These are phyloP conservation scores for Pezicula carpinea DNA, from an alignment of 2,329 filamentous ascomycete species.

Conservation along the genomic window DNA sequence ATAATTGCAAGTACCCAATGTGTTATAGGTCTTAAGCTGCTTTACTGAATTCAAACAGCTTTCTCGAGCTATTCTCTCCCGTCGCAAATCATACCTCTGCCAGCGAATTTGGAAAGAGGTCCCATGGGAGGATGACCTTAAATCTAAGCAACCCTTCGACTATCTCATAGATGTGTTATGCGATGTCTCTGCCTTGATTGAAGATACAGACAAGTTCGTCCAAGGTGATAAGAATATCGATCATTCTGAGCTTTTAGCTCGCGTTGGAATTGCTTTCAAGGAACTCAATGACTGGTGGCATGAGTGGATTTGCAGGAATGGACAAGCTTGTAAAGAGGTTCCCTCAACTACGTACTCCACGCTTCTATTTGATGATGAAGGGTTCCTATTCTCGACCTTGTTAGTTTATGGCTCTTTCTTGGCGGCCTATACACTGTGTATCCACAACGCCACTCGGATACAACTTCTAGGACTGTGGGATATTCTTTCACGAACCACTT, in stretches of 20 bases:
- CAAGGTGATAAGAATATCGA: neutral
- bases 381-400: slow-evolving; percentile 2
- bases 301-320: slow-evolving; percentile 1
- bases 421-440: slow-evolving; percentile 4
- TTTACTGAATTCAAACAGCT: slow-evolving; percentile 3
- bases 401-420: slow-evolving; percentile 4
- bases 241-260: slow-evolving; percentile 3
- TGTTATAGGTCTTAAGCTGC: neutral
- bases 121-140: slow-evolving; percentile 8
- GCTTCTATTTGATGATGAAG: slow-evolving; percentile 1
- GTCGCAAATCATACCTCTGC: slow-evolving; percentile 6
- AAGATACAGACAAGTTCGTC: neutral
- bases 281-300: slow-evolving; percentile 8
- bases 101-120: slow-evolving; percentile 7
- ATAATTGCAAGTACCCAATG: slow-evolving; percentile 3
- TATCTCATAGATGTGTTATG: slow-evolving; percentile 8
- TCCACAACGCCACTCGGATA: slow-evolving; percentile 5
- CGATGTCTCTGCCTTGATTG: slow-evolving; percentile 4
- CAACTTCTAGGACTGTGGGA: slow-evolving; percentile 1
- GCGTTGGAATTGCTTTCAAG: neutral
- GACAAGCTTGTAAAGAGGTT: neutral
- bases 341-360: neutral
- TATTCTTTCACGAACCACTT: neutral
- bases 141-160: slow-evolving; percentile 6
- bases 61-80: slow-evolving; percentile 5